Conservation (phyloP, 345 rosid species). For the Camelina neglecta region DNA sequence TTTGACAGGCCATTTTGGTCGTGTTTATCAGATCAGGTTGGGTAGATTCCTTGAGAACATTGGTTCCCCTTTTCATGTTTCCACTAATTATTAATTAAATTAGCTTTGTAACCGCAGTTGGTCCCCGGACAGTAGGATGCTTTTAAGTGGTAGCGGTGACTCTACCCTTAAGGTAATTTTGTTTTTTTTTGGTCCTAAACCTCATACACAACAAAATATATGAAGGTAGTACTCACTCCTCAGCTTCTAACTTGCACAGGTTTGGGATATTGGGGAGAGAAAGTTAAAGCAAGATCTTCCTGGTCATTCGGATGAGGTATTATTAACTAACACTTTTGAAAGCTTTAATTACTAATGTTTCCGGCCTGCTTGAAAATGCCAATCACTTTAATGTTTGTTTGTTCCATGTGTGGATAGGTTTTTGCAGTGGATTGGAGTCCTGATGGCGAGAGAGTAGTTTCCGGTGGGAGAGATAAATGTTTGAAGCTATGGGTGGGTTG, state of each 20-base stretch:
- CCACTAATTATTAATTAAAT: no score
- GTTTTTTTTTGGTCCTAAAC: no score
- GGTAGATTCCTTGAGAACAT: no score
- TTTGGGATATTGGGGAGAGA: conserved; percentile 67
- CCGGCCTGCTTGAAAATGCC: no score
- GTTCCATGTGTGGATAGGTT: conserved; percentile 43
- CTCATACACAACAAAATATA: no score
- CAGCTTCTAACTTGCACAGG: conserved; percentile 37
- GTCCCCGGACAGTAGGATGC: no score
- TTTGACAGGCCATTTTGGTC: no score
- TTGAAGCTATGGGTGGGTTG: background rate
- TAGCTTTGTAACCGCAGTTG: no score
- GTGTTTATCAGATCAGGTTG: no score
- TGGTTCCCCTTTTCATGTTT: no score
- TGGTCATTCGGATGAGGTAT: conserved; percentile 79
- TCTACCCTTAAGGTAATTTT: background rate
- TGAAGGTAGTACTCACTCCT: no score
- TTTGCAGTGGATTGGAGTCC: conserved; percentile 89
- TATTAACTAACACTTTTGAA: background rate
- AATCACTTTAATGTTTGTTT: no score
- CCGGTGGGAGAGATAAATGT: conserved; percentile 53
- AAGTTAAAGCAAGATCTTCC: conserved; percentile 80
- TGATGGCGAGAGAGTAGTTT: conserved; percentile 86
- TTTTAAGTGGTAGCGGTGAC: background rate
- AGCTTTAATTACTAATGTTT: background rate